Conservation (phyloP, 495 filamentous ascomycete genomes). For the Aspergillus campestris region DNA sequence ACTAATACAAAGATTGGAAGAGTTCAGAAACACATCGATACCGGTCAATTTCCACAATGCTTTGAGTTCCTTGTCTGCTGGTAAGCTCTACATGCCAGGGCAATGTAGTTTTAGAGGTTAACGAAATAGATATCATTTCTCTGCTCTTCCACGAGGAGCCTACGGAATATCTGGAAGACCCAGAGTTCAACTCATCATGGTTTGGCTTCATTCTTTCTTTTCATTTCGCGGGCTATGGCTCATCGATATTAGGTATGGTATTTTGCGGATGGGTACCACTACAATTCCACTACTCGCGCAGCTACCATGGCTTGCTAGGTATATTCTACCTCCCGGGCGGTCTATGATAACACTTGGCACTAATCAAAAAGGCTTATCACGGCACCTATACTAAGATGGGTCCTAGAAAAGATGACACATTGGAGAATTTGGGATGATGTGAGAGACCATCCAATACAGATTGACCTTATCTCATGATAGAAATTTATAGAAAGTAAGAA, state of each 20-base stretch:
- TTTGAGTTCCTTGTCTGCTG: not conserved
- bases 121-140: constrained; percentile 1
- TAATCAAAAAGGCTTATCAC: not conserved
- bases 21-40: not conserved
- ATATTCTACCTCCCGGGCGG: not conserved
- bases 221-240: not conserved
- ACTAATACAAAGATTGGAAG: not conserved
- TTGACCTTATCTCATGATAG: no score
- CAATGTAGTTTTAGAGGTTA: not conserved
- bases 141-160: not conserved
- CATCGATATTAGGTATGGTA: not conserved
- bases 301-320: constrained; percentile 3
- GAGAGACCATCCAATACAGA: not conserved
- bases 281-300: not conserved
- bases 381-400: not conserved
- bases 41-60: not conserved
- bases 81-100: not conserved
- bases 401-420: not conserved
- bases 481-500: no score
- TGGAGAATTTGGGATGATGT: constrained; percentile 1
- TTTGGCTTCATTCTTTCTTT: not conserved
- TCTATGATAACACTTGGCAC: not conserved
- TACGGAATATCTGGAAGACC: not conserved
- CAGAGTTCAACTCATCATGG: not conserved
- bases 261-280: not conserved